phyloP scores from a whole-genome alignment of 139 green algal genomes.

The Chlorella vulgaris region DNA sequence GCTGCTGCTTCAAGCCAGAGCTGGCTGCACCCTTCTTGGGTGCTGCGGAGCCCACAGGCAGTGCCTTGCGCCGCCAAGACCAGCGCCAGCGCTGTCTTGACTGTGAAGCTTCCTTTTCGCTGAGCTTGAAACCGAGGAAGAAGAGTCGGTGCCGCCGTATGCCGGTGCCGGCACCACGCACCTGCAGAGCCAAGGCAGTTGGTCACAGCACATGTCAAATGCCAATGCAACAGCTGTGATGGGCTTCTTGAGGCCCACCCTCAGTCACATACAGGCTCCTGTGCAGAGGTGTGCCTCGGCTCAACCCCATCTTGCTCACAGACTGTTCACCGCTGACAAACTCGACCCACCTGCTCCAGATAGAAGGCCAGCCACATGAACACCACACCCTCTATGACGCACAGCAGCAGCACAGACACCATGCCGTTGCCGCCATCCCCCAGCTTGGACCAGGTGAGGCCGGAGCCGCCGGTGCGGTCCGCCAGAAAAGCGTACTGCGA shows the following conservation, averaged over 20 bases:
- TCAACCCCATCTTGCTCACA: too few relatives aligned
- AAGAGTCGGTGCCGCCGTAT: conserved; percentile 47
- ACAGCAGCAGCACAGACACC: conserved; percentile 25
- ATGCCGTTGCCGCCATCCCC: conserved; percentile 58
- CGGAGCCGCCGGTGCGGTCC: conserved; percentile 52
- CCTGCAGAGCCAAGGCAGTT: conserved; percentile 12
- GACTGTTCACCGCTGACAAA: too few relatives aligned
- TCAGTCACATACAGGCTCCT: too few relatives aligned
- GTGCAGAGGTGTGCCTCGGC: too few relatives aligned
- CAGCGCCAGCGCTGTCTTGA: not conserved
- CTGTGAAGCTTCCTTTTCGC: not conserved
- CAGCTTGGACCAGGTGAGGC: conserved; percentile 62
- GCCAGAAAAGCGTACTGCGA: conserved; percentile 76
- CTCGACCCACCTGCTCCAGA: conserved; percentile 58
- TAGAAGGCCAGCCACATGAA: conserved; percentile 51
- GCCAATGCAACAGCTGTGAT: not conserved
- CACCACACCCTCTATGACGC: not conserved
- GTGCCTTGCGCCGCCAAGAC: not conserved
- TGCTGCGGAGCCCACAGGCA: too few relatives aligned
- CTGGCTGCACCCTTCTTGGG: not conserved
- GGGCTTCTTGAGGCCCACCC: too few relatives aligned
- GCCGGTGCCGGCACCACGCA: conserved; percentile 46
- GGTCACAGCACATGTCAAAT: not conserved
- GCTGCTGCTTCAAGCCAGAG: not conserved
- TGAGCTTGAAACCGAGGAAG: conserved; percentile 38